These are phyloP conservation scores for Colletotrichum orchidophilum DNA, from an alignment of 2,329 filamentous ascomycete species.

Conservation along the genomic window DNA sequence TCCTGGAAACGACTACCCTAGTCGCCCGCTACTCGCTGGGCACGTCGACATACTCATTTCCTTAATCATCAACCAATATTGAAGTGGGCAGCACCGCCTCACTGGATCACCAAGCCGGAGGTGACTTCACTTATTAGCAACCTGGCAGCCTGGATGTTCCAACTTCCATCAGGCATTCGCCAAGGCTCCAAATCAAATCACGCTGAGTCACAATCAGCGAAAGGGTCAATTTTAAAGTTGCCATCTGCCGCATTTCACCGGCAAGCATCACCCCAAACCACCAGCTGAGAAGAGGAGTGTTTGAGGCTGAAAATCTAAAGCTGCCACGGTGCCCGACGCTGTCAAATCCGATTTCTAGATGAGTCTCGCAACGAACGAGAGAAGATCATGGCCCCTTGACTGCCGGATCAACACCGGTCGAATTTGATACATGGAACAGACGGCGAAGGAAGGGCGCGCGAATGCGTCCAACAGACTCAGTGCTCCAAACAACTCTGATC, in stretches of 20 bases:
- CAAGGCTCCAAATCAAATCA: background rate
- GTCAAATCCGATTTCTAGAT: background rate
- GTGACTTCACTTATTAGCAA: too few species aligned
- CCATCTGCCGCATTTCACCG: background rate
- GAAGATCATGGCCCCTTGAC: background rate
- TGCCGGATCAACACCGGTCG: background rate
- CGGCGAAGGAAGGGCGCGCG: background rate
- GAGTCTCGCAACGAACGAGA: background rate
- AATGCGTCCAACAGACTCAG: background rate
- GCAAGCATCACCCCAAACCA: background rate
- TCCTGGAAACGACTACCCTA: background rate
- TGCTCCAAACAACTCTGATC: background rate
- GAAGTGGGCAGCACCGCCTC: conserved; percentile 22
- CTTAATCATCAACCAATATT: conserved; percentile 8
- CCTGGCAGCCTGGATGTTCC: background rate
- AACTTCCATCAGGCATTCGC: background rate
- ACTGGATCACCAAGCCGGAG: conserved; percentile 6
- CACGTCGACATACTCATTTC: background rate
- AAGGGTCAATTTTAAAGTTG: background rate
- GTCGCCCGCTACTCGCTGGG: background rate
- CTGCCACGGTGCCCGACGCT: background rate
- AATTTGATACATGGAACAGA: too few species aligned
- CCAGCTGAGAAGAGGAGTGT: background rate
- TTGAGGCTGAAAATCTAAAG: background rate
- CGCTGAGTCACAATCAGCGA: background rate